phyloP scores from a whole-genome alignment of 1,139 yeast genomes.

The Eremothecium cymbalariae region DNA sequence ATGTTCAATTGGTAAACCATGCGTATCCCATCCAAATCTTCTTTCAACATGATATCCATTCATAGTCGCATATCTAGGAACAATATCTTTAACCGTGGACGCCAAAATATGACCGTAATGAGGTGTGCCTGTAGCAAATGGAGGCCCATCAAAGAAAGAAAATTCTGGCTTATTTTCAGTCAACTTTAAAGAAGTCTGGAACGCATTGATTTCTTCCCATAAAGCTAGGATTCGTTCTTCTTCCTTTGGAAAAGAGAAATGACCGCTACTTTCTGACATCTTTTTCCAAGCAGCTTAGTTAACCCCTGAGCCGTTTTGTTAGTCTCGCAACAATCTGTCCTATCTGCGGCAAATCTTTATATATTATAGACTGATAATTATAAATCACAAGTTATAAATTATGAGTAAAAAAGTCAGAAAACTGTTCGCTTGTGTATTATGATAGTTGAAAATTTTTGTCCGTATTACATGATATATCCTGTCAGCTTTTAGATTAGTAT shows the following conservation, averaged over 20 bases:
- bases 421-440: no score
- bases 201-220: slow-evolving; percentile 92
- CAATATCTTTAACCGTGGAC: slow-evolving; percentile 92
- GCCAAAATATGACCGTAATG: slow-evolving; percentile 97
- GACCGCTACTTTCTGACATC: slow-evolving; percentile 23
- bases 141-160: slow-evolving; percentile 97
- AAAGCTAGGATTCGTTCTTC: slow-evolving; percentile 71
- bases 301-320: no score
- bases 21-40: slow-evolving; percentile 99
- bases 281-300: no score
- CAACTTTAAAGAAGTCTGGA: slow-evolving; percentile 74
- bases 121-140: slow-evolving; percentile 98
- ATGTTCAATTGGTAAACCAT: slow-evolving; percentile 96
- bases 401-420: no score
- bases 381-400: no score
- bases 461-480: no score
- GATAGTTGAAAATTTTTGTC: no score
- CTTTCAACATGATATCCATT: slow-evolving; percentile 93
- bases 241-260: slow-evolving; percentile 65
- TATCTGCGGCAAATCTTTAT: no score
- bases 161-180: slow-evolving; percentile 82
- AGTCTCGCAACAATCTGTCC: no score
- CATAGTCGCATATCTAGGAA: slow-evolving; percentile 97
- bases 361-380: no score
- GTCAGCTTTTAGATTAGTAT: no score